Evolutionary conservation across 2,329 filamentous ascomycete species (phyloP).

Genomic region (Alternaria rosae): DNA sequence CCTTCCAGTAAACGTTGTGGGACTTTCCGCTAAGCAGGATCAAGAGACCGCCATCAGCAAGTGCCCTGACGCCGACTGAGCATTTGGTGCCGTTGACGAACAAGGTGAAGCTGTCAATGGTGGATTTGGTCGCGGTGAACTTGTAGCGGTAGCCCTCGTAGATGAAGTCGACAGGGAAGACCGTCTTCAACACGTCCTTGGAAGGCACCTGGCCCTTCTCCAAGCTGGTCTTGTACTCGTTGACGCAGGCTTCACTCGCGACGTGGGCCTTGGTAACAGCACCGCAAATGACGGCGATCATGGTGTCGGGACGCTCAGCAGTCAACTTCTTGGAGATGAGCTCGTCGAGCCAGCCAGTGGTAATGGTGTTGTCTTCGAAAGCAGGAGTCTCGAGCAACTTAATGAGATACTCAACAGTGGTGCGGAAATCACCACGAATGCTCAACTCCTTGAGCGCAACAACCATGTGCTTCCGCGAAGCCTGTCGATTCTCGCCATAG

Average conservation of each 20-base stretch:
- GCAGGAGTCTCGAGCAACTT: slow-evolving; percentile 98
- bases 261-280: slow-evolving; percentile 94
- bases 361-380: slow-evolving; percentile 99
- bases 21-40: slow-evolving; percentile 90
- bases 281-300: slow-evolving; percentile 93
- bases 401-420: slow-evolving; percentile 98
- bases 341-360: slow-evolving; percentile 98
- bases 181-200: slow-evolving; percentile 96
- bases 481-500: slow-evolving; percentile 95
- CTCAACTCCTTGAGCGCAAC: slow-evolving; percentile 97
- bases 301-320: slow-evolving; percentile 91
- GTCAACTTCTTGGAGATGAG: slow-evolving; percentile 98
- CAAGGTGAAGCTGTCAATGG: slow-evolving; percentile 91
- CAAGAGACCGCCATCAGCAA: slow-evolving; percentile 92
- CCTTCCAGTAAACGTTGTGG: slow-evolving; percentile 99
- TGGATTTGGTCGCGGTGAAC: slow-evolving; percentile 94
- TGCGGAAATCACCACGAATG: slow-evolving; percentile 99
- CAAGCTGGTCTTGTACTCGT: slow-evolving; percentile 84
- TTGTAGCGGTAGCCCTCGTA: slow-evolving; percentile 97
- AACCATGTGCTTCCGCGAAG: slow-evolving; percentile 98
- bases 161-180: slow-evolving; percentile 98
- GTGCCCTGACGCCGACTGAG: slow-evolving; percentile 86
- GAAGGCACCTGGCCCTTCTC: slow-evolving; percentile 98
- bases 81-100: slow-evolving; percentile 99
- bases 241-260: slow-evolving; percentile 87